Evolutionary conservation across 148 eudicot species (phyloP).

Genomic region (Fagopyrum esculentum): DNA sequence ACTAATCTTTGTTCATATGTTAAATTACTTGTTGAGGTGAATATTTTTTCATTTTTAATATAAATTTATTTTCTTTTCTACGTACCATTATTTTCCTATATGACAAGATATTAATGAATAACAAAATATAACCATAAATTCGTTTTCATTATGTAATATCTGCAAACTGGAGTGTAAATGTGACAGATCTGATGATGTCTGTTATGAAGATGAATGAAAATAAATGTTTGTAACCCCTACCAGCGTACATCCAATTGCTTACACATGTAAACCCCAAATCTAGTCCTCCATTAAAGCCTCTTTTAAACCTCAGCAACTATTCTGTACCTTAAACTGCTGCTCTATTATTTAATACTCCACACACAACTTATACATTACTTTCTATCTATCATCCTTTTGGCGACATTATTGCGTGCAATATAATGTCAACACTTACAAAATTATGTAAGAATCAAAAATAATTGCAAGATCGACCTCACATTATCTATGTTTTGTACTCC

Average conservation of each 20-base stretch:
- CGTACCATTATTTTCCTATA: no score
- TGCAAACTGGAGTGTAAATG: neutral
- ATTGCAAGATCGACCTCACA: neutral
- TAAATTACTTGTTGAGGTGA: no score
- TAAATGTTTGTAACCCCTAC: neutral
- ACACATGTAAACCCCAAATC: conserved; percentile 5
- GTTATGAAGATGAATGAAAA: neutral
- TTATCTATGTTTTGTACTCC: neutral
- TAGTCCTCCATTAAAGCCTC: neutral
- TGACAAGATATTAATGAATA: no score
- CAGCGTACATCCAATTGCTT: neutral
- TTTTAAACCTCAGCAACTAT: neutral
- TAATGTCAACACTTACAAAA: neutral
- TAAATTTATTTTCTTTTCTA: no score
- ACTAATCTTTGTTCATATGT: no score
- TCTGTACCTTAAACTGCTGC: conserved; percentile 1
- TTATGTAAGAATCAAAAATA: neutral
- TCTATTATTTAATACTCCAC: neutral
- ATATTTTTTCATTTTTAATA: no score
- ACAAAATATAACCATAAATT: neutral
- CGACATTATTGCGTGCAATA: neutral
- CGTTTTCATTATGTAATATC: neutral
- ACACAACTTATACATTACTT: neutral
- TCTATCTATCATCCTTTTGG: neutral
- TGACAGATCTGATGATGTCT: neutral